Evolutionary conservation across 2,329 filamentous ascomycete genomes (phyloP), one percentile per base, ranked within the genome.

Genomic region (Colletotrichum melonis): DNA sequence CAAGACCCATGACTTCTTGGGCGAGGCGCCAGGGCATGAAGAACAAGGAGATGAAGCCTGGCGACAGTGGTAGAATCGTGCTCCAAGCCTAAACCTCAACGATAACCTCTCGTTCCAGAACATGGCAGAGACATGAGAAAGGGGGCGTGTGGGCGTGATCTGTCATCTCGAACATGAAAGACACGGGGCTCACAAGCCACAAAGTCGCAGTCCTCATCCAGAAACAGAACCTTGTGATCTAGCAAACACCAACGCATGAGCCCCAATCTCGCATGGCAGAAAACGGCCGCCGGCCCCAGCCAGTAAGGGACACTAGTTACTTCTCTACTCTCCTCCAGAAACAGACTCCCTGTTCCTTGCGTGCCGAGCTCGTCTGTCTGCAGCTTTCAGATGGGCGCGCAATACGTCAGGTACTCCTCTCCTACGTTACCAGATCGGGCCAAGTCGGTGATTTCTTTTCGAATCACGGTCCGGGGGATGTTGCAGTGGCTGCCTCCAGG

Each of bases 41-140:
- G 11, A 8, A 5, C 26, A 8, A 22, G 56, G 8, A 49, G 52
- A 52, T 57, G 52, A 49, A 19, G 22, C 32, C 67, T 63, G 62
- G 63, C 67, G 71, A 62, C 46, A 62, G 62, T 58, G 71, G 62
- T 60, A 57, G 60, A 62, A 7, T 3, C 19, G n/a, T 9, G 7
- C 42, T 7, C 42, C 19, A 19, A n/a, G 16, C 19, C 49, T 14
- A 55, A n/a, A 32, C 58, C 26, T 16, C 32, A 35, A 49, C 35
- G n/a, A 16, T 42, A n/a, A 38, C 38, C 54, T 28, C 24, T 38
- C 12, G 38, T 22, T 54, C 16, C 67, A 22, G 59, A 46, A 49
- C 35, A 22, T 42, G 52, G 35, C 57, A 42, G 35, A 38, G 55
- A 46, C 42, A 49, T 7, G 7, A 49, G 0, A 49, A 22, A 8